Evolutionary conservation across 2,329 filamentous ascomycete genomes (phyloP).

Genomic region (Berkeleyomyces basicola): DNA sequence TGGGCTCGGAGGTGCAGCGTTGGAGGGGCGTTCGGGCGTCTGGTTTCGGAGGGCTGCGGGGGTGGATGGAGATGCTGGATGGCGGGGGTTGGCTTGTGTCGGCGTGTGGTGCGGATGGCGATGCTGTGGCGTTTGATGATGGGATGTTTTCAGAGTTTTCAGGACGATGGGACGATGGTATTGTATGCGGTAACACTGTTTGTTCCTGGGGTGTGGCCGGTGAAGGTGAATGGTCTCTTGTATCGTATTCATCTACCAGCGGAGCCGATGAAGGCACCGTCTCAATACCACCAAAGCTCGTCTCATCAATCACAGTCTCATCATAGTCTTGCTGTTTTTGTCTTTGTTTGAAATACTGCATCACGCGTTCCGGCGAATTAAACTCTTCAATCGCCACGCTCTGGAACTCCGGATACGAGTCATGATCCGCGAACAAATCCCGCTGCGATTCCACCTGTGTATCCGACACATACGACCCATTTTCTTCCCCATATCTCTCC

Average conservation of each 20-base stretch:
- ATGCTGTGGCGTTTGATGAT: background rate
- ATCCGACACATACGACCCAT: background rate
- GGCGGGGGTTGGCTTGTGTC: too few relatives aligned
- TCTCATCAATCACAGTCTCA: background rate
- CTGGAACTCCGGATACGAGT: conserved; percentile 31
- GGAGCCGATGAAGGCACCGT: background rate
- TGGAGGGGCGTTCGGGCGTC: background rate
- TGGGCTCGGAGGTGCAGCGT: background rate
- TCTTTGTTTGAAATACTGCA: conserved; percentile 17
- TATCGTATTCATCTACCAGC: background rate
- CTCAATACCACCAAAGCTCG: too few relatives aligned
- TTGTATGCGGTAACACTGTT: background rate
- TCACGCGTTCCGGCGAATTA: conserved; percentile 32
- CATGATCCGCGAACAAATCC: conserved; percentile 34
- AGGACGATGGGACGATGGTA: background rate
- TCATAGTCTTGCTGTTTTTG: background rate
- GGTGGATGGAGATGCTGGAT: background rate
- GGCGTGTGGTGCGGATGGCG: background rate
- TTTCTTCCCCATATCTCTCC: background rate
- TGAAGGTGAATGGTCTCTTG: background rate
- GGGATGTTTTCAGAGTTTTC: background rate
- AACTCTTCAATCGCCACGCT: conserved; percentile 18
- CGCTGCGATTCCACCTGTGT: conserved; percentile 17
- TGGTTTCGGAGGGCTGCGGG: background rate
- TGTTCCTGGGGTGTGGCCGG: background rate